Conservation (phyloP, 352 stramenopile species). For the Phytopythium cucurbitacearum region DNA sequence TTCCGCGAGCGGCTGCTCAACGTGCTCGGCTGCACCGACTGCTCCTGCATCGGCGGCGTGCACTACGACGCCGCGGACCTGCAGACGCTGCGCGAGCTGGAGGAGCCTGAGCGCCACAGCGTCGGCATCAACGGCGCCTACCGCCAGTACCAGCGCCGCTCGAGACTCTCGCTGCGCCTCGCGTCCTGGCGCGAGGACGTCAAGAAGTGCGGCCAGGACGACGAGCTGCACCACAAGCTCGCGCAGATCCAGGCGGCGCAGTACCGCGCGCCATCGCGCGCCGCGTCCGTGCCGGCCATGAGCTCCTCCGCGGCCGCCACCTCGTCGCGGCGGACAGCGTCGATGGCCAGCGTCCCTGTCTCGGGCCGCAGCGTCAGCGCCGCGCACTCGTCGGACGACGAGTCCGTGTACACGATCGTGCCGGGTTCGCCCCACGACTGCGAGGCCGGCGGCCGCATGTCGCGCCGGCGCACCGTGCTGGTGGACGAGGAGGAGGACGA, state of each 20-base stretch:
- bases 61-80: slow-evolving; percentile 55
- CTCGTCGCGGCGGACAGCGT: slow-evolving; percentile 3
- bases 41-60: slow-evolving; percentile 22
- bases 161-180: slow-evolving; percentile 44
- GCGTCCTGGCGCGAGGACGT: slow-evolving; percentile 66
- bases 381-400: slow-evolving; percentile 19
- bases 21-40: slow-evolving; percentile 33
- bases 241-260: slow-evolving; percentile 36
- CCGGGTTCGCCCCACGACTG: slow-evolving; percentile 18
- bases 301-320: not conserved
- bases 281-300: not conserved
- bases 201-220: slow-evolving; percentile 28
- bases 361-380: slow-evolving; percentile 39
- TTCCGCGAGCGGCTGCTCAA: slow-evolving; percentile 29
- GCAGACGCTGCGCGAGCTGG: slow-evolving; percentile 47
- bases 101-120: slow-evolving; percentile 33
- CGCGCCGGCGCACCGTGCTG: slow-evolving; percentile 12
- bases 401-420: slow-evolving; percentile 26
- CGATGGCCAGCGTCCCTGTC: slow-evolving; percentile 19
- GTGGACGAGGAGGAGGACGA: slow-evolving; percentile 32
- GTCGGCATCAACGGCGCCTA: slow-evolving; percentile 53
- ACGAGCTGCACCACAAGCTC: slow-evolving; percentile 48
- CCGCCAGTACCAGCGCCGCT: slow-evolving; percentile 46
- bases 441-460: not conserved
- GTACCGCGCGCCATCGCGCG: slow-evolving; percentile 13